Conservation (phyloP, 257 asterid species). For the Rubia yunnanensis region DNA sequence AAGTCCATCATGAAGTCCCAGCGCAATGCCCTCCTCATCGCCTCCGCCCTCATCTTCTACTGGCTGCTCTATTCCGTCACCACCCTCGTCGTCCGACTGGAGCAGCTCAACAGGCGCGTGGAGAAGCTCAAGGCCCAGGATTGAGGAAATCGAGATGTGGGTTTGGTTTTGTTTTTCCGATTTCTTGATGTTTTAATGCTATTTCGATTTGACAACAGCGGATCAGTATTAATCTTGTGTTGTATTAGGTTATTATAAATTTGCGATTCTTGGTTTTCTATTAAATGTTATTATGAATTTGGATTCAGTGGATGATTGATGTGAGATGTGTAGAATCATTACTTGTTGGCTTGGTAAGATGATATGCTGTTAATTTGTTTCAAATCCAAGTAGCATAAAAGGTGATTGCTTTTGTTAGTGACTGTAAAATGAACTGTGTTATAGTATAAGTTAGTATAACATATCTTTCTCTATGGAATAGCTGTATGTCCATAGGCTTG, state of each 20-base stretch:
- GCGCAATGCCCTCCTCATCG: slow-evolving; percentile 84
- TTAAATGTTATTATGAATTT: not conserved
- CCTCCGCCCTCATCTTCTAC: slow-evolving; percentile 75
- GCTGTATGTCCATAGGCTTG: not conserved
- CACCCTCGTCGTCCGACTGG: slow-evolving; percentile 67
- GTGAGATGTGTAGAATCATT: not conserved
- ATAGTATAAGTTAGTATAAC: no score
- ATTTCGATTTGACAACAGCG: not conserved
- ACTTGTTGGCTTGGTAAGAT: not conserved
- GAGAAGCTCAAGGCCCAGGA: slow-evolving; percentile 61
- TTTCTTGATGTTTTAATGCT: not conserved
- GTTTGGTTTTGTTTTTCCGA: not conserved
- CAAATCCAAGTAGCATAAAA: not conserved
- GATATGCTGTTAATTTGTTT: not conserved
- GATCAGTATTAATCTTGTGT: not conserved
- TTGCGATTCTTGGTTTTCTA: not conserved
- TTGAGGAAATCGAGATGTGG: slow-evolving; percentile 9
- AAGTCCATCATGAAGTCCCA: slow-evolving; percentile 89
- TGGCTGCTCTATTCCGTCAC: slow-evolving; percentile 90
- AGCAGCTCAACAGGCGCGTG: slow-evolving; percentile 28
- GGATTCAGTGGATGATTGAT: not conserved
- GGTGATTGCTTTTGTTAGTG: not conserved
- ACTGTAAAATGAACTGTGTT: no score
- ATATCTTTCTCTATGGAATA: not conserved
- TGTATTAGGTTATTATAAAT: not conserved